phyloP scores from a whole-genome alignment of 768 basidiomycete species.

The Gyrodon lividus region DNA sequence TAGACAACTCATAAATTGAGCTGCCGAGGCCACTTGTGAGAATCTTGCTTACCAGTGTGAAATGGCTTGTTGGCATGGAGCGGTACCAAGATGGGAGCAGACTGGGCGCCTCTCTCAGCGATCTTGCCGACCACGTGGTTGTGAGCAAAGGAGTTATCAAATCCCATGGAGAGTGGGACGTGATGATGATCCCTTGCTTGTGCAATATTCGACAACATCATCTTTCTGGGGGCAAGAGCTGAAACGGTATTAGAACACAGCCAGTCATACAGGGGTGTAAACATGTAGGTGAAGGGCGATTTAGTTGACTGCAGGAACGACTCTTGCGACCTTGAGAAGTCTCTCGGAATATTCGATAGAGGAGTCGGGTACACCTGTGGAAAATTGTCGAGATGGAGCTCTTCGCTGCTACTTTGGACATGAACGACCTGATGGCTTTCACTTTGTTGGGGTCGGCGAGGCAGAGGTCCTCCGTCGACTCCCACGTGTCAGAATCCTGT shows the following conservation, averaged over 20 bases:
- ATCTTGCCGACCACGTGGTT: conserved; percentile 58
- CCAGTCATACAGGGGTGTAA: neutral
- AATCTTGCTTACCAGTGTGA: conserved; percentile 41
- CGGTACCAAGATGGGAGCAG: conserved; percentile 65
- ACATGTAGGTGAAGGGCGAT: conserved; percentile 64
- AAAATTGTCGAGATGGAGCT: neutral
- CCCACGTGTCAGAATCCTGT: conserved; percentile 81
- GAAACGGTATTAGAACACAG: conserved; percentile 6
- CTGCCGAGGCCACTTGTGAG: neutral
- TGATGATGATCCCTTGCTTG: too few relatives aligned
- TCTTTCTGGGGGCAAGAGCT: conserved; percentile 66
- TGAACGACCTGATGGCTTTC: conserved; percentile 59
- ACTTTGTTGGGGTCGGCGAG: conserved; percentile 63
- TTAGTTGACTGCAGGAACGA: conserved; percentile 81
- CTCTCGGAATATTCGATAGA: conserved; percentile 56
- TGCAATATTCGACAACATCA: conserved; percentile 58
- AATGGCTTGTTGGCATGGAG: conserved; percentile 65
- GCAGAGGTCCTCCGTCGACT: conserved; percentile 65
- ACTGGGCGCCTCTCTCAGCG: conserved; percentile 53
- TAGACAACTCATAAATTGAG: neutral
- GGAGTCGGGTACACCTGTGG: conserved; percentile 62
- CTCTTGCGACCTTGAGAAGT: conserved; percentile 51
- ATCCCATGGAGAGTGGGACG: too few relatives aligned
- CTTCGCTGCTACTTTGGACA: neutral
- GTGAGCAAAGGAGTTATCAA: conserved; percentile 60